phyloP scores from a whole-genome alignment of 2,329 filamentous ascomycete genomes.

The Calonectria honghensis region DNA sequence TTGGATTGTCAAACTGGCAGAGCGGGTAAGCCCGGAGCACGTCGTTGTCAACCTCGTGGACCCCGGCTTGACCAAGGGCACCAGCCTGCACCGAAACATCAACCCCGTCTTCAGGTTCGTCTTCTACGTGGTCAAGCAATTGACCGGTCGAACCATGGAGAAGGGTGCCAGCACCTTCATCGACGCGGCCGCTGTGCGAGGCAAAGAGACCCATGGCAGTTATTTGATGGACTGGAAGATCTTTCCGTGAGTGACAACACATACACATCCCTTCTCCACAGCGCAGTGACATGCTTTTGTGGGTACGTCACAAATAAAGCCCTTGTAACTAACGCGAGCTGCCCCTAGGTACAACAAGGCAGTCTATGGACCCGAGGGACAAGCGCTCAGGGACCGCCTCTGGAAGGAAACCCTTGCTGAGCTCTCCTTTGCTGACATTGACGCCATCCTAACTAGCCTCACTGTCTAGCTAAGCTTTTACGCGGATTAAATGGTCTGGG shows the following conservation, averaged over 20 bases:
- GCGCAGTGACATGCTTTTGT: background rate
- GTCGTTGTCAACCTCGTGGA: slow-evolving; percentile 68
- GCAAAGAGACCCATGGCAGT: slow-evolving; percentile 50
- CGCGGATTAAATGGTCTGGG: background rate
- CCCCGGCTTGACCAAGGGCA: slow-evolving; percentile 66
- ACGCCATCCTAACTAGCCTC: slow-evolving; percentile 42
- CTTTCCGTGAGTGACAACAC: slow-evolving; percentile 47
- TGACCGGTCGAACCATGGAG: slow-evolving; percentile 42
- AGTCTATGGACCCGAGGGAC: slow-evolving; percentile 60
- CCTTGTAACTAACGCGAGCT: slow-evolving; percentile 39
- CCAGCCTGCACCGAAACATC: slow-evolving; percentile 61
- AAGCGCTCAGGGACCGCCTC: slow-evolving; percentile 58
- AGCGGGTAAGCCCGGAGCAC: slow-evolving; percentile 62
- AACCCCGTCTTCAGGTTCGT: slow-evolving; percentile 45
- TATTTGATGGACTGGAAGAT: slow-evolving; percentile 54
- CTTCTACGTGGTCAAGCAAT: slow-evolving; percentile 19
- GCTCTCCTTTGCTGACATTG: slow-evolving; percentile 57
- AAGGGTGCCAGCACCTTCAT: slow-evolving; percentile 48
- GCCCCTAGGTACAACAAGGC: slow-evolving; percentile 57
- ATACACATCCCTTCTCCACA: background rate
- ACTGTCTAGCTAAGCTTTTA: slow-evolving; percentile 32
- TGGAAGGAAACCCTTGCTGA: slow-evolving; percentile 63
- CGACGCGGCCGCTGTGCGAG: slow-evolving; percentile 48
- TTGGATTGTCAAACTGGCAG: slow-evolving; percentile 60
- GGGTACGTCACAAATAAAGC: background rate